Base-by-base conservation (phyloP, 2,329 filamentous ascomycete genomes). In the Alternaria metachromatica region DNA sequence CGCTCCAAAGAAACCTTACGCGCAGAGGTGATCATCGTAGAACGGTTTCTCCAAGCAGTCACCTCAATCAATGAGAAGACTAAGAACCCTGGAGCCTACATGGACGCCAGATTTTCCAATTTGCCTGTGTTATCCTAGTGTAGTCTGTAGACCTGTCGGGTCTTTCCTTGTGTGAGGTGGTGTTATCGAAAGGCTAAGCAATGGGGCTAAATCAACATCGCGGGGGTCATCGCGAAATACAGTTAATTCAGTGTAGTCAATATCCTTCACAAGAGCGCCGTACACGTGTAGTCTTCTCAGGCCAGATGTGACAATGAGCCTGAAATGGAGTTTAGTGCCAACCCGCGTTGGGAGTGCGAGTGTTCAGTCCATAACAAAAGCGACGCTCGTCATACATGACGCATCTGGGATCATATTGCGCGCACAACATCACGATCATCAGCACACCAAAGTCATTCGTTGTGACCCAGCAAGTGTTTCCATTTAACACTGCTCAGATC, bases 401-500 rank as follows among this genome's bases (percentile, higher is more conserved):
- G 30, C 28, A 51, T 20, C 30, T n/a, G 7, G 2, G 9, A 37
- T 7, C 2, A 37, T 9, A 3, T 20, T 37, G 10, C 18, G 7
- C 20, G 48, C 25, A 45, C 3, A 13, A 43, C 55, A 60, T 62
- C 66, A 67, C 62, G 18, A 55, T 41, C n/a, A 54, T 25, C 26
- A 51, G 33, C 48, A 56, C 21, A 45, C 53, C 41, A 55, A 56
- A 51, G 45, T 73, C 71, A 45, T 72, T 71, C 63, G 66, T 71
- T 72, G 61, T 66, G 69, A 74, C 73, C 60, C 62, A 77, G 75
- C 77, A 76, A 72, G 73, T 78, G 73, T 55, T 68, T 74, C 73
- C 67, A 68, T 76, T 71, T 67, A 70, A 72, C 71, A 78, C 74
- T 76, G 77, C 76, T 68, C 78, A 78, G 75, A 53, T 74, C 70